Evolutionary conservation across 1,284 basidiomycete genomes (phyloP).

Genomic region (Sporisorium exsertum): DNA sequence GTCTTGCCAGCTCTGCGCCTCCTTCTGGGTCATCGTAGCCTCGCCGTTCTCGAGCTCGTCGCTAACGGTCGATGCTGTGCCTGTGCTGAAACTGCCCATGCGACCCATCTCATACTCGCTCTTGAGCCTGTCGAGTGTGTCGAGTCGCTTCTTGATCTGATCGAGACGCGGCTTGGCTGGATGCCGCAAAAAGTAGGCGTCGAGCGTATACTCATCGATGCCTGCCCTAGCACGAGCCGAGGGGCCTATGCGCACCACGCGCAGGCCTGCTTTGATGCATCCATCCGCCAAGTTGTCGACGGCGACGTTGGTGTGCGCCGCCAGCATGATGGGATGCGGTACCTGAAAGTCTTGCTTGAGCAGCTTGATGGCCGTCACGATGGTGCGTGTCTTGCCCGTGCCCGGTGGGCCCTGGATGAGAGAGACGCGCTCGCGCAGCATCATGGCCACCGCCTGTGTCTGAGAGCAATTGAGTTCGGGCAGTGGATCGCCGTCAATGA

Average conservation of each 20-base stretch:
- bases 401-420: slow-evolving; percentile 93
- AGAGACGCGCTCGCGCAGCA: slow-evolving; percentile 82
- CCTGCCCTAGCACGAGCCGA: slow-evolving; percentile 73
- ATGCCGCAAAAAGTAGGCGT: slow-evolving; percentile 77
- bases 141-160: slow-evolving; percentile 43
- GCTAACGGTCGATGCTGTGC: slow-evolving; percentile 52
- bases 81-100: slow-evolving; percentile 6
- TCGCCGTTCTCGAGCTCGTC: slow-evolving; percentile 52
- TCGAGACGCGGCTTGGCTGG: slow-evolving; percentile 73
- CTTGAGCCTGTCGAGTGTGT: slow-evolving; percentile 40
- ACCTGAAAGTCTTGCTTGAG: slow-evolving; percentile 89
- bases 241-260: slow-evolving; percentile 81
- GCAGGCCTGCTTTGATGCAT: slow-evolving; percentile 74
- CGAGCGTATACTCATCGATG: slow-evolving; percentile 76
- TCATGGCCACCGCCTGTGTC: slow-evolving; percentile 83
- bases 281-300: slow-evolving; percentile 91
- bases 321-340: slow-evolving; percentile 84
- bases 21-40: slow-evolving; percentile 1
- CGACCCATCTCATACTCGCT: slow-evolving; percentile 36
- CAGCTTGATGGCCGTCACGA: slow-evolving; percentile 83
- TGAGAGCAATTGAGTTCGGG: slow-evolving; percentile 83
- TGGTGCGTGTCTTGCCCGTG: slow-evolving; percentile 94
- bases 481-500: slow-evolving; percentile 83
- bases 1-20: slow-evolving; percentile 42
- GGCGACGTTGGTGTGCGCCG: slow-evolving; percentile 92